Percentiles rank a stretch among this genome's conserved stretches.
Conservation (phyloP, 768 basidiomycete genomes). For the Naganishia randhawae region DNA sequence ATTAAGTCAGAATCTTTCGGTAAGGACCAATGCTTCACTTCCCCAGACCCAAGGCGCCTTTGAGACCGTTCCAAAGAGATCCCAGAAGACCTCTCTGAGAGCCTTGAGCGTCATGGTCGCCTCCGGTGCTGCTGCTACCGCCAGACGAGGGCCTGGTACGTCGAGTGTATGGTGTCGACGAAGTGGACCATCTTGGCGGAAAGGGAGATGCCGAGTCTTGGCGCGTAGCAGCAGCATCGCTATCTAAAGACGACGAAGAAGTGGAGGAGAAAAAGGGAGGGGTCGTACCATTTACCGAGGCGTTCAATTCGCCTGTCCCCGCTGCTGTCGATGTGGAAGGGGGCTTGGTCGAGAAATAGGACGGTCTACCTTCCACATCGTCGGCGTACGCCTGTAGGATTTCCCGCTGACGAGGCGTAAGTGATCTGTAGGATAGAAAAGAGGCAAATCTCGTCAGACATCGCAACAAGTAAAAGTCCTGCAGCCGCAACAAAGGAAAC, state of each 20-base stretch:
- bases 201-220: neutral
- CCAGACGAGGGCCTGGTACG: neutral
- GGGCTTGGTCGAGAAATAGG: slow-evolving; percentile 35
- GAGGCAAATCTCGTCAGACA: neutral
- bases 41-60: slow-evolving; percentile 9
- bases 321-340: slow-evolving; percentile 5
- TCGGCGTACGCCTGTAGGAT: slow-evolving; percentile 86
- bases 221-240: slow-evolving; percentile 1
- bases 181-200: neutral
- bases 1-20: slow-evolving; percentile 16
- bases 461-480: neutral
- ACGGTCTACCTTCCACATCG: slow-evolving; percentile 72
- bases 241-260: slow-evolving; percentile 1
- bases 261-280: slow-evolving; percentile 17
- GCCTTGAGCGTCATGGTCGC: neutral
- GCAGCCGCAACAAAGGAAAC: slow-evolving; percentile 38
- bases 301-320: neutral
- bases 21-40: neutral
- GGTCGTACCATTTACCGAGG: slow-evolving; percentile 27
- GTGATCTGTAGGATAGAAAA: slow-evolving; percentile 58
- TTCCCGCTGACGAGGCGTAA: slow-evolving; percentile 77
- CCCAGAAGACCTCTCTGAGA: slow-evolving; percentile 3
- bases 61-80: slow-evolving; percentile 14
- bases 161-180: slow-evolving; percentile 17
- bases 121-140: slow-evolving; percentile 2